Conservation (phyloP, 495 filamentous ascomycete species). For the Penicillium alfredii region DNA sequence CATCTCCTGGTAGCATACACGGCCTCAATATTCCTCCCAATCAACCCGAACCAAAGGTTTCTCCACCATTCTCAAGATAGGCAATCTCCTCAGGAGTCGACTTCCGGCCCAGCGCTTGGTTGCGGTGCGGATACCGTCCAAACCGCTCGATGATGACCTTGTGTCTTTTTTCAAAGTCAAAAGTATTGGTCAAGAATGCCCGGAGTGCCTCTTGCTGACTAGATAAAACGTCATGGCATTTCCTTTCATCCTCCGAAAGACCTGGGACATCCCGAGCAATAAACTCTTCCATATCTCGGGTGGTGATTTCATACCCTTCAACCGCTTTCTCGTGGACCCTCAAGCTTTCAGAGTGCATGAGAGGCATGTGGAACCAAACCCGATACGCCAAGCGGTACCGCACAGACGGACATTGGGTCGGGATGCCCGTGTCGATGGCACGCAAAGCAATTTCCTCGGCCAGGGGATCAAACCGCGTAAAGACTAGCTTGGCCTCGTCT, state of each 20-base stretch:
- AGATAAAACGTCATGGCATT: conserved; percentile 10
- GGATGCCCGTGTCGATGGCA: conserved; percentile 15
- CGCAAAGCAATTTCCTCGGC: conserved; percentile 19
- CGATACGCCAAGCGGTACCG: conserved; percentile 25
- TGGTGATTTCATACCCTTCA: conserved; percentile 16
- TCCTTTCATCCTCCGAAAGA: conserved; percentile 15
- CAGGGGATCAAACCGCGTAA: conserved; percentile 25
- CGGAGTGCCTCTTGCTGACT: conserved; percentile 8
- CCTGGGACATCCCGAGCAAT: conserved; percentile 7
- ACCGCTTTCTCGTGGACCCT: conserved; percentile 20
- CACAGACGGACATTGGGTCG: conserved; percentile 12
- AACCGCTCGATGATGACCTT: conserved; percentile 26
- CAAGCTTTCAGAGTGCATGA: conserved; percentile 31
- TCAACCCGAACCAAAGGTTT: conserved; percentile 16
- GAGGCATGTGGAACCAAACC: conserved; percentile 29
- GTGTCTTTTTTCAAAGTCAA: conserved; percentile 23
- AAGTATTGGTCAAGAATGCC: conserved; percentile 4
- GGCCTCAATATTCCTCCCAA: not conserved
- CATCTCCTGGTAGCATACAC: too few relatives aligned
- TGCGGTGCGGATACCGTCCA: conserved; percentile 26
- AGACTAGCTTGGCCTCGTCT: conserved; percentile 23
- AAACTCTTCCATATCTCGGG: conserved; percentile 14
- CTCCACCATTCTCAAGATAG: conserved; percentile 23
- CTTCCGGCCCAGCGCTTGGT: conserved; percentile 14
- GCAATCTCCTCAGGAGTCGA: conserved; percentile 19